Percentiles rank a stretch among this genome's conserved stretches.
These are phyloP conservation scores for Candida succiphila DNA, from an alignment of 805 yeast species.

Conservation along the genomic window DNA sequence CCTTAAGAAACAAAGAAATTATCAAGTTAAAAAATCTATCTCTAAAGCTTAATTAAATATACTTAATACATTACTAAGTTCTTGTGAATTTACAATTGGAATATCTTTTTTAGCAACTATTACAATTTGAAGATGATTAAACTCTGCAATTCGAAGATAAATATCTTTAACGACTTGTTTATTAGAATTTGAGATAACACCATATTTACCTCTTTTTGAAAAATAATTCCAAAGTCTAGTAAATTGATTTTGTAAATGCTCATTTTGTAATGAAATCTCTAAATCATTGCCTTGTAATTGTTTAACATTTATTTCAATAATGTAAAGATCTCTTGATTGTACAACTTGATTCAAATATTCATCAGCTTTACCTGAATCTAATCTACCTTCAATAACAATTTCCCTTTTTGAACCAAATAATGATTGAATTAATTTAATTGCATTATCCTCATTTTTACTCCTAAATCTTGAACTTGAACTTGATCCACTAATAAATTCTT, in stretches of 20 bases:
- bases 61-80: background rate
- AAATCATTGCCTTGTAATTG: conserved; percentile 4
- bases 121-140: conserved; percentile 12
- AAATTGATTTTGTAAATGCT: conserved; percentile 14
- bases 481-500: no score
- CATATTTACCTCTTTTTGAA: conserved; percentile 36
- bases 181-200: conserved; percentile 41
- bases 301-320: background rate
- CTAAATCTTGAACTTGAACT: no score
- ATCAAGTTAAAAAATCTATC: conserved; percentile 89
- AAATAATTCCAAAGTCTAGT: conserved; percentile 35
- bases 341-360: conserved; percentile 41
- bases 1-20: conserved; percentile 95
- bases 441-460: no score
- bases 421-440: no score
- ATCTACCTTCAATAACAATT: conserved; percentile 45
- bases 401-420: background rate
- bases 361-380: conserved; percentile 44
- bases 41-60: conserved; percentile 72
- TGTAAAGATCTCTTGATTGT: conserved; percentile 37
- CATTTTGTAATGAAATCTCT: conserved; percentile 16
- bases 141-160: conserved; percentile 1
- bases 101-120: conserved; percentile 18
- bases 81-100: conserved; percentile 1
- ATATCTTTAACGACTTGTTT: conserved; percentile 7